Conservation (phyloP, 2,329 filamentous ascomycete species). For the Aspergillus sp. region DNA sequence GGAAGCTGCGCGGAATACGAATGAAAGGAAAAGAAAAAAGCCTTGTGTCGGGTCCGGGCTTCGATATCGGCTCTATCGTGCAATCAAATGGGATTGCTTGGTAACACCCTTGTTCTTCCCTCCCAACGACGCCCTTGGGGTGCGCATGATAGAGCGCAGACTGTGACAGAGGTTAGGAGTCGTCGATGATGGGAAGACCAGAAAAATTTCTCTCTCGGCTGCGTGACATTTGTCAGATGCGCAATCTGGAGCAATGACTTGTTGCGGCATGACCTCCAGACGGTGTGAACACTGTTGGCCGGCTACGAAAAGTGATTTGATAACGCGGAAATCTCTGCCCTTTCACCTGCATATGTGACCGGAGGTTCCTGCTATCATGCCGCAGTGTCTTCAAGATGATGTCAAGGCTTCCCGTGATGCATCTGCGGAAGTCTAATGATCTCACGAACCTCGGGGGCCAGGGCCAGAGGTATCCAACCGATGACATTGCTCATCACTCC, state of each 20-base stretch:
- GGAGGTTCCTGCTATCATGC: conserved; percentile 6
- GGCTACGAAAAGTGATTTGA: conserved; percentile 20
- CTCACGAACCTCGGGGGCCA: conserved; percentile 13
- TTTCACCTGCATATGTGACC: conserved; percentile 18
- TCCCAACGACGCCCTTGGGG: conserved; percentile 2
- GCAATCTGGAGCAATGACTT: conserved; percentile 10
- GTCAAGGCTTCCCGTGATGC: conserved; percentile 21
- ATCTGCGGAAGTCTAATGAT: conserved; percentile 19
- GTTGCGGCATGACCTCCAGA: conserved; percentile 20
- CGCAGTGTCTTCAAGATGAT: conserved; percentile 21
- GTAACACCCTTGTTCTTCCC: conserved; percentile 4
- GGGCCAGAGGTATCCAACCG: conserved; percentile 12
- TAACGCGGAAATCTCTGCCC: conserved; percentile 14
- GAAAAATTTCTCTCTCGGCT: background rate
- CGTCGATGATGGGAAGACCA: conserved; percentile 8
- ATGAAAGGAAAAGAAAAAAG: conserved; percentile 5
- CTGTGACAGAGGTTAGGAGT: conserved; percentile 6
- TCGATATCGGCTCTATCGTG: conserved; percentile 11
- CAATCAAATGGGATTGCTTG: conserved; percentile 11
- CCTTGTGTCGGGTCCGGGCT: conserved; percentile 1
- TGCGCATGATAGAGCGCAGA: conserved; percentile 13
- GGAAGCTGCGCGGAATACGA: conserved; percentile 6
- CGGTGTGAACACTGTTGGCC: conserved; percentile 18
- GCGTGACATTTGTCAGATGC: conserved; percentile 23
- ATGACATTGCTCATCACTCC: conserved; percentile 12